Evolutionary conservation across 805 yeast species (phyloP).

Genomic region (Suhomyces pyralidae): DNA sequence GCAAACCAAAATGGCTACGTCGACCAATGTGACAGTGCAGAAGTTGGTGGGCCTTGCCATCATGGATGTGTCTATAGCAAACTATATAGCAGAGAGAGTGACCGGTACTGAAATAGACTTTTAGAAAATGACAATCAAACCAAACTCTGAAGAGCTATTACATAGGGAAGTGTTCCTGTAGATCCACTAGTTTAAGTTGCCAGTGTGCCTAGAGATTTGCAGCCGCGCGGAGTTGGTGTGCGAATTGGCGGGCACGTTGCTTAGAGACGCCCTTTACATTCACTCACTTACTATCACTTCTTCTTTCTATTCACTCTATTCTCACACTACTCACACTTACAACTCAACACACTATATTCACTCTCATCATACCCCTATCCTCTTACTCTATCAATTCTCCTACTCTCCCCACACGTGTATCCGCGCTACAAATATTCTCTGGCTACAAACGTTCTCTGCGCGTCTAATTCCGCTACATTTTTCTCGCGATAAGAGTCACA

Average conservation of each 20-base stretch:
- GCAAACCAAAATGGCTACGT: constrained; percentile 10
- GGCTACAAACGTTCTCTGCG: too few relatives aligned
- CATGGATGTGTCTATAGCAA: constrained; percentile 60
- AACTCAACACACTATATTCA: too few relatives aligned
- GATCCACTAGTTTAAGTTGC: not conserved
- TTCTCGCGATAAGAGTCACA: not conserved
- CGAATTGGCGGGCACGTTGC: not conserved
- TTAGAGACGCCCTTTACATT: not conserved
- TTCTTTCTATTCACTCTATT: too few relatives aligned
- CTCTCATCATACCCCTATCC: too few relatives aligned
- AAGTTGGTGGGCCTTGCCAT: constrained; percentile 63
- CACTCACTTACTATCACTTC: too few relatives aligned
- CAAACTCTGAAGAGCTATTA: too few relatives aligned
- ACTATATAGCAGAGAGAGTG: constrained; percentile 29
- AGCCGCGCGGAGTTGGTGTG: not conserved
- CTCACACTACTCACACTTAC: too few relatives aligned
- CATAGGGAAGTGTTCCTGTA: too few relatives aligned
- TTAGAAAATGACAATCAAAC: too few relatives aligned
- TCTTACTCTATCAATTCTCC: too few relatives aligned
- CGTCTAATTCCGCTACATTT: not conserved
- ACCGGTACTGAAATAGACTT: constrained; percentile 4
- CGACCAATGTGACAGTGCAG: constrained; percentile 37
- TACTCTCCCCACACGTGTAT: not conserved
- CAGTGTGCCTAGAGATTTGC: not conserved
- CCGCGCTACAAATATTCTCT: not conserved